Conservation (phyloP, 169 alveolate genomes). For the Plasmodium gonderi region DNA sequence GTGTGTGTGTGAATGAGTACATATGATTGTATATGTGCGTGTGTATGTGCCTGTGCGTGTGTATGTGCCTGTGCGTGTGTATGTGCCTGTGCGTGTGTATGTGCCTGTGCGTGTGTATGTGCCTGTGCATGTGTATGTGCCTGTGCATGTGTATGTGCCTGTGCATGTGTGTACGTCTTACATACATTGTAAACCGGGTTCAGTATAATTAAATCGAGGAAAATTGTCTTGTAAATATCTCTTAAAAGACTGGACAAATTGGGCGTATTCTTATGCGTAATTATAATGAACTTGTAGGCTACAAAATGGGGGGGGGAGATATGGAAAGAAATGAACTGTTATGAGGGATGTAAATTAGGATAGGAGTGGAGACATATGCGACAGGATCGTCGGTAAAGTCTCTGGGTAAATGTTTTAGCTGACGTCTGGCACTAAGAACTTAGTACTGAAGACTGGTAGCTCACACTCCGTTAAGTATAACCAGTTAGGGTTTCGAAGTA, state of each 20-base stretch:
- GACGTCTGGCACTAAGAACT: no score
- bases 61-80: no score
- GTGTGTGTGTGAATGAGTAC: no score
- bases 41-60: no score
- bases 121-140: background rate
- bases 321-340: background rate
- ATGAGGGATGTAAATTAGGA: background rate
- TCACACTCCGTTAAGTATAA: background rate
- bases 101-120: no score
- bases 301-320: background rate
- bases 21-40: no score
- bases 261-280: slow-evolving; percentile 53
- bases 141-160: background rate
- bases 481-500: slow-evolving; percentile 71
- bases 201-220: slow-evolving; percentile 47
- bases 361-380: no score
- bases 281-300: slow-evolving; percentile 69
- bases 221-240: slow-evolving; percentile 61
- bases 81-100: no score
- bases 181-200: slow-evolving; percentile 50
- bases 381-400: no score
- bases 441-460: no score
- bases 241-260: slow-evolving; percentile 45
- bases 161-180: background rate
- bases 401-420: no score